A percentile compares a stretch with the other conserved stretches of the same genome.
phyloP scores from a whole-genome alignment of 768 basidiomycete species.

The Calocybe indica region DNA sequence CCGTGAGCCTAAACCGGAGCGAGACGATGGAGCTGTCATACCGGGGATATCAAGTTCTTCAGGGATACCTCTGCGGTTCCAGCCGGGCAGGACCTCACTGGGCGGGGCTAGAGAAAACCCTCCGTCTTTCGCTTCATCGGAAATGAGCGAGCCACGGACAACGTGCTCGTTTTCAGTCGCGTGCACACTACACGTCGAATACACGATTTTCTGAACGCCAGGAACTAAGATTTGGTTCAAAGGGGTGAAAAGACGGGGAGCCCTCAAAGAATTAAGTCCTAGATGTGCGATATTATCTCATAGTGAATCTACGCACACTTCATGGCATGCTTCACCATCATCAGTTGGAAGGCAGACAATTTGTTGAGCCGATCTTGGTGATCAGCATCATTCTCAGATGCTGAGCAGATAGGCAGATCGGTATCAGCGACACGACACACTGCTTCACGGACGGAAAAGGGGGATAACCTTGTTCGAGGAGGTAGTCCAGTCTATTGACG shows the following conservation, averaged over 20 bases:
- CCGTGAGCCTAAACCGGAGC: too few species aligned
- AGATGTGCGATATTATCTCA: not conserved
- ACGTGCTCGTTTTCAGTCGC: constrained; percentile 92
- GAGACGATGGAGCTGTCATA: constrained; percentile 15
- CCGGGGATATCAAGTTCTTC: constrained; percentile 57
- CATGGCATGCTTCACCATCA: constrained; percentile 94
- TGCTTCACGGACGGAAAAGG: constrained; percentile 9
- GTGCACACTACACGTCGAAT: constrained; percentile 97
- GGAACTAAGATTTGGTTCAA: constrained; percentile 50
- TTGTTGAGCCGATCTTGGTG: constrained; percentile 72
- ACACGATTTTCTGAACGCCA: constrained; percentile 74
- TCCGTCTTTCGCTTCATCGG: constrained; percentile 56
- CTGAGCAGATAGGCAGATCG: constrained; percentile 22
- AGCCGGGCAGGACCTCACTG: constrained; percentile 66
- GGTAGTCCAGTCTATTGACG: constrained; percentile 82
- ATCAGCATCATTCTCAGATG: constrained; percentile 49
- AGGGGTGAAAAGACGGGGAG: not conserved
- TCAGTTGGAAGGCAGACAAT: constrained; percentile 82
- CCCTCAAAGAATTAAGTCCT: not conserved
- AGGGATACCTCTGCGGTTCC: constrained; percentile 74
- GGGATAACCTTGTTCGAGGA: constrained; percentile 60
- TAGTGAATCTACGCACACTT: constrained; percentile 52
- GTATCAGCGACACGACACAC: constrained; percentile 1
- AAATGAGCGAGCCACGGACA: constrained; percentile 65
- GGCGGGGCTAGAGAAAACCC: constrained; percentile 66